Conservation (phyloP, 495 filamentous ascomycete species). For the Pyrenula aspistea region DNA sequence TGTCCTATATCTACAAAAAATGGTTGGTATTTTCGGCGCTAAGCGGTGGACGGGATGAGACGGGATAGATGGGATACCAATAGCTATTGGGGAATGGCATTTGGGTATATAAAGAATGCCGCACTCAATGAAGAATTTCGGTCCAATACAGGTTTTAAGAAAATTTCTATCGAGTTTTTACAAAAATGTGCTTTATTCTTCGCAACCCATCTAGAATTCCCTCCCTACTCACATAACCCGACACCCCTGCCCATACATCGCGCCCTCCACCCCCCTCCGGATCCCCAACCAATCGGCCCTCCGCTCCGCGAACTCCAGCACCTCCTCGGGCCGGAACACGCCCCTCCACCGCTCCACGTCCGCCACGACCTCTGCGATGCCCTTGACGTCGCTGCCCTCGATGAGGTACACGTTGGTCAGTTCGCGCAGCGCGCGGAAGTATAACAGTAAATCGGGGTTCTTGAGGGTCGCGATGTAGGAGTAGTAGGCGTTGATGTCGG, state of each 20-base stretch:
- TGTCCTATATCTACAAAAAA: too few relatives aligned
- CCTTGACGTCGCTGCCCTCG: conserved; percentile 76
- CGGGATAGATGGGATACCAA: too few relatives aligned
- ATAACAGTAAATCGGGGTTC: conserved; percentile 71
- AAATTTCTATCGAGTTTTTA: too few relatives aligned
- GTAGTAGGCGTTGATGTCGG: conserved; percentile 91
- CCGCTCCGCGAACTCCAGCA: conserved; percentile 92
- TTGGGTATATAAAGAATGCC: too few relatives aligned
- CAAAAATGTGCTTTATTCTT: too few relatives aligned
- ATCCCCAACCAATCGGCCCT: conserved; percentile 91
- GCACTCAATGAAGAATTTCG: too few relatives aligned
- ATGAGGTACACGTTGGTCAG: conserved; percentile 93
- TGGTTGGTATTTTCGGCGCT: too few relatives aligned
- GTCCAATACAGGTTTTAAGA: too few relatives aligned
- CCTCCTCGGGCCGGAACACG: conserved; percentile 89
- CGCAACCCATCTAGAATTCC: too few relatives aligned
- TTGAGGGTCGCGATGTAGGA: conserved; percentile 68
- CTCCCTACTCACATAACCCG: conserved; percentile 70
- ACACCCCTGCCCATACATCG: conserved; percentile 96
- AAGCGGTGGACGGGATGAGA: too few relatives aligned
- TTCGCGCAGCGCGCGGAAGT: conserved; percentile 87
- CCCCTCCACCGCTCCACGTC: conserved; percentile 82
- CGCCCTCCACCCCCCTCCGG: conserved; percentile 77
- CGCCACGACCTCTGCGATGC: conserved; percentile 88
- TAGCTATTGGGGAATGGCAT: too few relatives aligned